A percentile compares a stretch with the other conserved stretches of the same genome.
Evolutionary conservation across 495 filamentous ascomycete species (phyloP).

Genomic region (Penicillium longicatenatum): DNA sequence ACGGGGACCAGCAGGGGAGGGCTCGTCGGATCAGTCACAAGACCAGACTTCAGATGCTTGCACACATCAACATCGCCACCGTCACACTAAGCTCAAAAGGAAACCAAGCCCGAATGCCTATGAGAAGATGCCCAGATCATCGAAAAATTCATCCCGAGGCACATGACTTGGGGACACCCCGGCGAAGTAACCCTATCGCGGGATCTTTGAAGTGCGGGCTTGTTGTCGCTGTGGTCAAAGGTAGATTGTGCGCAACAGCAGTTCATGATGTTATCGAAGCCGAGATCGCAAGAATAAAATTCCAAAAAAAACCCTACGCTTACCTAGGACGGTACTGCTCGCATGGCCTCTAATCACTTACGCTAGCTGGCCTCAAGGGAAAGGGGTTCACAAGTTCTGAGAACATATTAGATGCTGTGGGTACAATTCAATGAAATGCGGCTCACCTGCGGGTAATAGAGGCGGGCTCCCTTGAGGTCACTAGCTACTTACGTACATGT

Average conservation of each 20-base stretch:
- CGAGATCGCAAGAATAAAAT: no score
- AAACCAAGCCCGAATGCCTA: slow-evolving; percentile 90
- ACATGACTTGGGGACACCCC: background rate
- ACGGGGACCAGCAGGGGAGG: slow-evolving; percentile 10
- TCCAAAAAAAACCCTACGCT: background rate
- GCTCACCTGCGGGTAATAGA: background rate
- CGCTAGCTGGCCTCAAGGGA: background rate
- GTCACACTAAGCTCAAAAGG: slow-evolving; percentile 44
- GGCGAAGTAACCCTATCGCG: background rate
- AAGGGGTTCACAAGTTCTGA: background rate
- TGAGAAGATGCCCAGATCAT: slow-evolving; percentile 78
- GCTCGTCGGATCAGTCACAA: slow-evolving; percentile 11
- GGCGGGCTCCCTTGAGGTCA: background rate
- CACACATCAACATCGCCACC: slow-evolving; percentile 22
- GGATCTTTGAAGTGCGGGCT: background rate
- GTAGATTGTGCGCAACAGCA: background rate
- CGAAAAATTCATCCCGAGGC: slow-evolving; percentile 14
- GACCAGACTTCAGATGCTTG: slow-evolving; percentile 30
- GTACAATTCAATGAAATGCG: background rate
- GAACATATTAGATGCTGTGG: background rate
- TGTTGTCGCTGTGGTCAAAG: background rate
- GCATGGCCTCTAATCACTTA: background rate
- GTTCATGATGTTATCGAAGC: background rate
- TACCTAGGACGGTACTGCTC: background rate
- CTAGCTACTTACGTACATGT: background rate